These are phyloP conservation scores for Hordeum pubiflorum DNA, from an alignment of 202 grass and related monocot genomes.

Conservation along the genomic window DNA sequence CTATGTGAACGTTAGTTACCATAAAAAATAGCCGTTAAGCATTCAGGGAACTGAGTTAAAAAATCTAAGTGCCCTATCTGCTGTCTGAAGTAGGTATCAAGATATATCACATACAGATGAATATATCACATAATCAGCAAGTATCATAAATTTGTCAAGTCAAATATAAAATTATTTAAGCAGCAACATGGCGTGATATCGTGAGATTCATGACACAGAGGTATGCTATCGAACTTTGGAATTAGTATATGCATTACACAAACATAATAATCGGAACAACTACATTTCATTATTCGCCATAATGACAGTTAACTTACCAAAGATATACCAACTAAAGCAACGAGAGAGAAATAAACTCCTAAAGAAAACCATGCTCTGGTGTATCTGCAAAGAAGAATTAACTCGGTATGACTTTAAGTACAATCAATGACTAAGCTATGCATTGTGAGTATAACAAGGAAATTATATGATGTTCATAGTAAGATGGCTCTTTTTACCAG, in stretches of 20 bases:
- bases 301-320: slow-evolving; percentile 44
- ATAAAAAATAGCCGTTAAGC: background rate
- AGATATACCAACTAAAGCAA: slow-evolving; percentile 57
- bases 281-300: background rate
- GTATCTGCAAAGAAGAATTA: slow-evolving; percentile 36
- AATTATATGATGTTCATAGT: background rate
- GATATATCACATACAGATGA: background rate
- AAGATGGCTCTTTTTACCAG: background rate
- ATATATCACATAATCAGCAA: slow-evolving; percentile 17
- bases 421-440: background rate
- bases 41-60: background rate
- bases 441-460: slow-evolving; percentile 5
- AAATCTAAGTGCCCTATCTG: background rate
- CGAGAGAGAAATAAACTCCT: slow-evolving; percentile 57
- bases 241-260: background rate
- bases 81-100: background rate
- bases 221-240: slow-evolving; percentile 7
- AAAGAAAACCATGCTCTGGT: slow-evolving; percentile 69
- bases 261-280: slow-evolving; percentile 7
- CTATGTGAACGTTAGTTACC: background rate
- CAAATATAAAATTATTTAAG: slow-evolving; percentile 1
- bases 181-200: background rate
- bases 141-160: background rate
- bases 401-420: background rate
- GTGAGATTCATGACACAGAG: slow-evolving; percentile 9